These are phyloP conservation scores for Cladosporium velox DNA, from an alignment of 2,329 filamentous ascomycete genomes.

Conservation along the genomic window DNA sequence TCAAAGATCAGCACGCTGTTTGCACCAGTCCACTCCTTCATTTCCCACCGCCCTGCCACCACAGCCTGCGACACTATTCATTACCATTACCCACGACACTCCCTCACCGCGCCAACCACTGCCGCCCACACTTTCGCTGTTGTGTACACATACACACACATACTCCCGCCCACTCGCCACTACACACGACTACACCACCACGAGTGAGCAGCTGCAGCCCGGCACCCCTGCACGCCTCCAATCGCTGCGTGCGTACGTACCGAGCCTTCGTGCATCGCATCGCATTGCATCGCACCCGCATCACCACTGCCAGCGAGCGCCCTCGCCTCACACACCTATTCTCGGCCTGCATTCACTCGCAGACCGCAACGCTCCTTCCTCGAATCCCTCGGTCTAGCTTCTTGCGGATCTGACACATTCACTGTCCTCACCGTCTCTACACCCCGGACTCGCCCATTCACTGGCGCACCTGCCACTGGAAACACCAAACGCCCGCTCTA, in stretches of 20 bases:
- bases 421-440: not conserved
- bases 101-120: slow-evolving; percentile 17
- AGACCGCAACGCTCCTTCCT: slow-evolving; percentile 20
- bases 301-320: slow-evolving; percentile 3
- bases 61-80: slow-evolving; percentile 18
- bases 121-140: not conserved
- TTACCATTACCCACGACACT: not conserved
- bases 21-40: slow-evolving; percentile 18
- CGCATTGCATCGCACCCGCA: slow-evolving; percentile 19
- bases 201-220: not conserved
- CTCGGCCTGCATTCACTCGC: slow-evolving; percentile 15
- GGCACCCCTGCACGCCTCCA: slow-evolving; percentile 15
- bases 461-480: not conserved
- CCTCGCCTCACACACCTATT: not conserved
- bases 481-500: not conserved
- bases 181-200: not conserved
- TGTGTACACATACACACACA: not conserved
- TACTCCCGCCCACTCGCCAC: not conserved
- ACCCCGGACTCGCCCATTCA: not conserved
- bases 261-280: slow-evolving; percentile 14
- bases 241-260: not conserved
- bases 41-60: slow-evolving; percentile 15
- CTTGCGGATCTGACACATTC: slow-evolving; percentile 9
- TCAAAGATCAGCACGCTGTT: slow-evolving; percentile 14
- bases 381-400: not conserved